Evolutionary conservation across 2,329 filamentous ascomycete genomes (phyloP).

Genomic region (Tolypocladium tundrense): DNA sequence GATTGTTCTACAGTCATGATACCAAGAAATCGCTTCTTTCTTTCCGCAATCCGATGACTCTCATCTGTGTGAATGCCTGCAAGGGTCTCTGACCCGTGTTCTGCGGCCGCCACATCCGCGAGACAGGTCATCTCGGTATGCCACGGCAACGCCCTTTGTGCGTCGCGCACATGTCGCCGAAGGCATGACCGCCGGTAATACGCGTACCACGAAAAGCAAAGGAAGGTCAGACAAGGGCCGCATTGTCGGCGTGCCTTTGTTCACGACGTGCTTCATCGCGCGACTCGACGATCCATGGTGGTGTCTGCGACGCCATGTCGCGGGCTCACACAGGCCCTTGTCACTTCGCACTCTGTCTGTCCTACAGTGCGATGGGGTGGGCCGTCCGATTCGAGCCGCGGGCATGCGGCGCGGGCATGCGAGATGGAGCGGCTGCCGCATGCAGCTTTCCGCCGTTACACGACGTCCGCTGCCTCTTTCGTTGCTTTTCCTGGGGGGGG

Average conservation of each 20-base stretch:
- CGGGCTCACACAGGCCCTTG: background rate
- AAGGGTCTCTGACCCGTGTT: background rate
- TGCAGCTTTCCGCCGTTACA: background rate
- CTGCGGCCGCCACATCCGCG: background rate
- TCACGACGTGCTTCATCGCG: background rate
- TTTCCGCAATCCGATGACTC: background rate
- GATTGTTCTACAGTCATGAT: background rate
- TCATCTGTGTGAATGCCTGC: background rate
- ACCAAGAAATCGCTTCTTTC: background rate
- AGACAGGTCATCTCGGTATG: constrained; percentile 1
- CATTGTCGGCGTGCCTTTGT: background rate
- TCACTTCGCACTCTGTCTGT: too few species aligned
- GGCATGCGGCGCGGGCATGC: background rate
- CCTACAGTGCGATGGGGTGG: too few species aligned
- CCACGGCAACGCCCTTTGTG: background rate
- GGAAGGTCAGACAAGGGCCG: background rate
- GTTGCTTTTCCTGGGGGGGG: background rate
- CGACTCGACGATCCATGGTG: background rate
- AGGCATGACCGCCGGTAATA: background rate
- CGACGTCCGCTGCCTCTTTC: background rate
- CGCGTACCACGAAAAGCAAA: background rate
- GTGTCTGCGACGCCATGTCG: background rate
- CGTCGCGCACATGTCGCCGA: background rate
- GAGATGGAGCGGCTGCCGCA: background rate
- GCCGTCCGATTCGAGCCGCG: background rate